Conservation (phyloP, 495 filamentous ascomycete genomes). For the Daldinia childiae region DNA sequence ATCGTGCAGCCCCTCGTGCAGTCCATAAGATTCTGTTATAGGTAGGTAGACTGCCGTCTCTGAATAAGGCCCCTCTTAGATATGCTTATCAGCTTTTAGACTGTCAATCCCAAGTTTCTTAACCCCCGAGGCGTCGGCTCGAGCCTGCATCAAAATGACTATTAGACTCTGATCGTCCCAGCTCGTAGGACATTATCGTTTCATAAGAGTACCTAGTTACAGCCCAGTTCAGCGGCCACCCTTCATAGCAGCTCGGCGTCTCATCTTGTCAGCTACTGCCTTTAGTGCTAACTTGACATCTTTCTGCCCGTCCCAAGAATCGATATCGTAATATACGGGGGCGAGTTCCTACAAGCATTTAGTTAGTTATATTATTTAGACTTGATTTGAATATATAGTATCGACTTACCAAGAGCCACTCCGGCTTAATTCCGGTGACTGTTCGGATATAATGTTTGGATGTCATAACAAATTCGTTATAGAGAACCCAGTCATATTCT, state of each 20-base stretch:
- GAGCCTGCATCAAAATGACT: background rate
- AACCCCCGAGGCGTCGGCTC: background rate
- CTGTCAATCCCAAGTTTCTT: background rate
- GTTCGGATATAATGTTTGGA: constrained; percentile 90
- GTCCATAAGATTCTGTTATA: background rate
- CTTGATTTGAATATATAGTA: background rate
- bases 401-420: constrained; percentile 87
- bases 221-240: constrained; percentile 43
- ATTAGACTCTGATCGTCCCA: background rate
- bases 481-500: constrained; percentile 95
- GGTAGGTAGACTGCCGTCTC: background rate
- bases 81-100: background rate
- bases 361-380: constrained; percentile 14
- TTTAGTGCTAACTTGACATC: constrained; percentile 82
- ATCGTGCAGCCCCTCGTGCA: background rate
- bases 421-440: constrained; percentile 71
- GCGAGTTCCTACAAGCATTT: constrained; percentile 74
- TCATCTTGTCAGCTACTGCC: constrained; percentile 76
- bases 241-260: constrained; percentile 75
- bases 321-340: constrained; percentile 89
- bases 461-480: constrained; percentile 98
- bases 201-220: background rate
- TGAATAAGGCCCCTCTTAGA: background rate
- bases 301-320: constrained; percentile 77
- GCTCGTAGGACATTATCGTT: background rate